Conservation (phyloP, 2,329 filamentous ascomycete species). For the Fusarium chlamydosporum region DNA sequence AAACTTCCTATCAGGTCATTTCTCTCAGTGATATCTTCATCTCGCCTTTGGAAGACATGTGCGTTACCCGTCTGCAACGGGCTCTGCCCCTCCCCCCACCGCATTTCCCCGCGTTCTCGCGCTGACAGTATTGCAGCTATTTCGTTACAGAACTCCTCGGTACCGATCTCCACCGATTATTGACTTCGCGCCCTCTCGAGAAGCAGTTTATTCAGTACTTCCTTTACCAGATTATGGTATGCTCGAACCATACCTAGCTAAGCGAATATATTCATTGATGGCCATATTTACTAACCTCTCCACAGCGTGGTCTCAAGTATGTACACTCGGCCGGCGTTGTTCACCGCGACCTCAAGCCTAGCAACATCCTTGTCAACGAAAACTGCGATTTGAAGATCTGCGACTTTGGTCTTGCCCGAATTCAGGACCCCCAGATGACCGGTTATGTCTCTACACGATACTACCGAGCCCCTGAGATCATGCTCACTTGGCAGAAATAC, state of each 20-base stretch:
- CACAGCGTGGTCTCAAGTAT: constrained; percentile 95
- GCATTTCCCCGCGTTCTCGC: constrained; percentile 21
- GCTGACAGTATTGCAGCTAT: constrained; percentile 72
- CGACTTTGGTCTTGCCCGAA: constrained; percentile 96
- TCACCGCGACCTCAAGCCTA: constrained; percentile 96
- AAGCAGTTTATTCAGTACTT: constrained; percentile 99
- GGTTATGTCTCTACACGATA: constrained; percentile 99
- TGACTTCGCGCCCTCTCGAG: constrained; percentile 95
- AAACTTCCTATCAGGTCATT: constrained; percentile 76
- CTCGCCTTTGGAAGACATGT: constrained; percentile 98
- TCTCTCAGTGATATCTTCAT: constrained; percentile 99
- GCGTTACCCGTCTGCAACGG: constrained; percentile 55
- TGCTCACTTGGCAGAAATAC: constrained; percentile 99
- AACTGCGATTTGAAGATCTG: constrained; percentile 99
- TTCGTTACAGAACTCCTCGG: constrained; percentile 98
- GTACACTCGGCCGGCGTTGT: constrained; percentile 98
- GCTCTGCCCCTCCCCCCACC: constrained; percentile 24
- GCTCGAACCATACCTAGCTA: constrained; percentile 51
- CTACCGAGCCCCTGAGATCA: constrained; percentile 98
- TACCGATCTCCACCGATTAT: constrained; percentile 93
- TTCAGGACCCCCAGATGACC: constrained; percentile 99
- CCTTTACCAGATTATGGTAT: constrained; percentile 96
- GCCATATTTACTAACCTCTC: constrained; percentile 30
- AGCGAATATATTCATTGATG: not conserved
- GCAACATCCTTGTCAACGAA: constrained; percentile 99